These are phyloP conservation scores for Paxillus rubicundulus DNA, from an alignment of 768 basidiomycete genomes.

Conservation along the genomic window DNA sequence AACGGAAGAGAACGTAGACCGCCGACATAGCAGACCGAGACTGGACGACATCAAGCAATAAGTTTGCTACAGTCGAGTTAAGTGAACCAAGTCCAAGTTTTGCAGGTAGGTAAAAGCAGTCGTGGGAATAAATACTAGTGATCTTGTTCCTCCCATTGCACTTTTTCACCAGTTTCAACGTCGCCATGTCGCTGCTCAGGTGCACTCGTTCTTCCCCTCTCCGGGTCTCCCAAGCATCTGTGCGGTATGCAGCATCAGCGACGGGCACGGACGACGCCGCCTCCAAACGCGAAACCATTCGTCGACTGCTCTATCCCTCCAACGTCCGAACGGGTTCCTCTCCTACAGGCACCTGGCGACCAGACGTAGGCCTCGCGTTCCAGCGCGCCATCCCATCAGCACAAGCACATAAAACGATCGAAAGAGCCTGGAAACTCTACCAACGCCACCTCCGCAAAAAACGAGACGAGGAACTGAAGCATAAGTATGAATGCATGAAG, in stretches of 20 bases:
- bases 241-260: constrained; percentile 41
- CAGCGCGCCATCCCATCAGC: constrained; percentile 82
- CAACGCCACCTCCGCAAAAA: constrained; percentile 69
- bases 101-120: neutral
- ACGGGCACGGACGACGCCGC: constrained; percentile 39
- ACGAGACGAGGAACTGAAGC: constrained; percentile 62
- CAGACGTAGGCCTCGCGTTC: constrained; percentile 72
- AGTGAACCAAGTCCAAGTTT: constrained; percentile 1
- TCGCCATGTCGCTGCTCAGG: constrained; percentile 41
- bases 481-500: constrained; percentile 82
- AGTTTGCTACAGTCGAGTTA: neutral
- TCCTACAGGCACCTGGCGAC: constrained; percentile 82
- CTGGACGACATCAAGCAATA: constrained; percentile 16
- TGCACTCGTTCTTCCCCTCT: constrained; percentile 33
- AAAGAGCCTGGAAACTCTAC: constrained; percentile 86
- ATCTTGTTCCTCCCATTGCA: neutral
- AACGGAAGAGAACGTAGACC: constrained; percentile 17
- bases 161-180: constrained; percentile 1
- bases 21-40: constrained; percentile 25
- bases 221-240: constrained; percentile 34
- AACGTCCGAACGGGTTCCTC: constrained; percentile 68
- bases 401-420: constrained; percentile 90
- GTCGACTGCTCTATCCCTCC: constrained; percentile 76
- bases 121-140: constrained; percentile 30
- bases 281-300: constrained; percentile 69